Evolutionary conservation across 2,329 filamentous ascomycete species (phyloP).

Genomic region (Cephalotrichum gorgonifer): DNA sequence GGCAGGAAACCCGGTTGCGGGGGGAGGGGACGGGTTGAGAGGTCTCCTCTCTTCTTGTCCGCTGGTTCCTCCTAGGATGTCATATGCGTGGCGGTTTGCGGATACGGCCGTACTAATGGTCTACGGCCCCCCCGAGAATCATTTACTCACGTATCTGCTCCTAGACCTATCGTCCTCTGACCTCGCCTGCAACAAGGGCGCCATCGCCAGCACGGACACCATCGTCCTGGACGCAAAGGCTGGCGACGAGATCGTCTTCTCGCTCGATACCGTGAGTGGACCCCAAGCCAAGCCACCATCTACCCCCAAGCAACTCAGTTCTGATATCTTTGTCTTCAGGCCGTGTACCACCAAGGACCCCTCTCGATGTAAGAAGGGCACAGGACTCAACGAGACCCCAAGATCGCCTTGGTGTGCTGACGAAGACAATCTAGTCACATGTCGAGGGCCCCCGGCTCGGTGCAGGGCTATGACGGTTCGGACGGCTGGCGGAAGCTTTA

Average conservation of each 20-base stretch:
- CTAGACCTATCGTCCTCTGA: constrained; percentile 24
- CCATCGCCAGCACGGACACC: constrained; percentile 16
- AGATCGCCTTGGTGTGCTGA: constrained; percentile 4
- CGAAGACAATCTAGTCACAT: constrained; percentile 18
- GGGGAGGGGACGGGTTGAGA: no score
- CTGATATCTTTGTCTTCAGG: constrained; percentile 14
- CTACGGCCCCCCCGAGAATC: not conserved
- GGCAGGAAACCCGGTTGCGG: no score
- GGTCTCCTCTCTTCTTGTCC: no score
- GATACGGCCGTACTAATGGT: no score
- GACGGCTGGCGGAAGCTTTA: constrained; percentile 29
- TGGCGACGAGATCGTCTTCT: constrained; percentile 24
- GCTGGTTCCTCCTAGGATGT: no score
- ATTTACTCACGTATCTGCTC: not conserved
- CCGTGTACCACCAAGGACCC: constrained; percentile 28
- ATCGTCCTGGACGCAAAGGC: constrained; percentile 21
- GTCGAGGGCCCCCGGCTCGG: constrained; percentile 23
- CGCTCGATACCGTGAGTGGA: constrained; percentile 15
- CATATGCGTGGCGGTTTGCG: no score
- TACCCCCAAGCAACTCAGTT: not conserved
- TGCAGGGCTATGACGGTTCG: constrained; percentile 23
- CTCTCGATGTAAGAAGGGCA: constrained; percentile 19
- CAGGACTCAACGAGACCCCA: not conserved
- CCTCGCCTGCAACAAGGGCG: constrained; percentile 27
- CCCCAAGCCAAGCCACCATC: not conserved